A percentile compares a stretch with the other conserved stretches of the same genome.
phyloP scores from a whole-genome alignment of 805 yeast species.

The Lipomyces kockii region DNA sequence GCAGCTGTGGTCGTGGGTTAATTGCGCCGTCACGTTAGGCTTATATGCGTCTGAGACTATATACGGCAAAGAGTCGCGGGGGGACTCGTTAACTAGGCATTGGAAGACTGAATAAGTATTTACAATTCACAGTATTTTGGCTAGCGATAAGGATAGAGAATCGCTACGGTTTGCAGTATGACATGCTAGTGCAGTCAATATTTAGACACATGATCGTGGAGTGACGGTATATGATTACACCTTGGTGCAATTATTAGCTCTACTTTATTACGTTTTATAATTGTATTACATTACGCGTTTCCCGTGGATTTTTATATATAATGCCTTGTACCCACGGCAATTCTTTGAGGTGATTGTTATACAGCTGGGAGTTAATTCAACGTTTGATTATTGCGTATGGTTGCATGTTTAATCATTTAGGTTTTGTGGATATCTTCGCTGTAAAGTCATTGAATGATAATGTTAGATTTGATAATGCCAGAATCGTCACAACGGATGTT shows the following conservation, averaged over 20 bases:
- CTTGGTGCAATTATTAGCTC: background rate
- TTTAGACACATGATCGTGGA: background rate
- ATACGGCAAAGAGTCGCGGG: slow-evolving; percentile 38
- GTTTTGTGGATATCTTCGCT: background rate
- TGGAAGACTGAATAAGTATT: slow-evolving; percentile 38
- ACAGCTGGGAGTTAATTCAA: background rate
- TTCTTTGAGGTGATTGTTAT: background rate
- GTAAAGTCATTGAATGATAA: background rate
- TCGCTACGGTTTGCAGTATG: background rate
- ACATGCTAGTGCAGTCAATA: background rate
- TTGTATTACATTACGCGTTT: background rate
- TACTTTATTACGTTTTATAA: background rate
- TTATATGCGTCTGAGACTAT: slow-evolving; percentile 79
- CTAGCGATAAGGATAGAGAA: background rate
- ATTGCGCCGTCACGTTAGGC: slow-evolving; percentile 78
- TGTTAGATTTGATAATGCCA: background rate
- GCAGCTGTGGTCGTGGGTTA: slow-evolving; percentile 98
- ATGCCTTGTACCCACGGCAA: background rate
- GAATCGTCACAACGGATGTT: background rate
- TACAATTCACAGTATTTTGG: background rate
- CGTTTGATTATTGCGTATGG: background rate
- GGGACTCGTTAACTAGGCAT: slow-evolving; percentile 36
- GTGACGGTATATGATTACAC: background rate
- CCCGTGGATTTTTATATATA: background rate
- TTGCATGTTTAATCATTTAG: background rate